Evolutionary conservation across 2,329 filamentous ascomycete genomes (phyloP), one percentile per base, ranked within the genome.

Genomic region (Penicillium hesseltinei): DNA sequence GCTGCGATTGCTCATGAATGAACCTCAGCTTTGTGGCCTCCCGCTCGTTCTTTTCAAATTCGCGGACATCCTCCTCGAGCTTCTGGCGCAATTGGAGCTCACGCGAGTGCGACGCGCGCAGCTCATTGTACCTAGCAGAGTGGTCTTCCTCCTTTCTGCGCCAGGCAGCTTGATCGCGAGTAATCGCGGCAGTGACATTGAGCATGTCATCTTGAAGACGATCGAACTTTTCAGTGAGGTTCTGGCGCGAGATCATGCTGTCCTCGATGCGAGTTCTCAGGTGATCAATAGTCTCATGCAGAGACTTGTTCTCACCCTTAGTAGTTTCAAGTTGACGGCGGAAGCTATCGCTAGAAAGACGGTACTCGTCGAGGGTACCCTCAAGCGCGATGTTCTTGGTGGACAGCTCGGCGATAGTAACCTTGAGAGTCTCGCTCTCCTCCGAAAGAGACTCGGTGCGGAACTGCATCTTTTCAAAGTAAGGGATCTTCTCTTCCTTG

Each of bases 121-220:
- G 74, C 33, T 82, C 72, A 52, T 84, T 82, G 56, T 83, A 81
- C 60, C 77, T 80, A 61, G 78, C 77, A 57, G 78, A 73, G 46
- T 83, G 78, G n/a, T 83, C 79, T 57, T 86, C 80, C 65, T 86
- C 84, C 56, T 77, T 88, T 76, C 89, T 89, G 67, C 86, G 85
- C 77, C 89, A 92, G 36, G 84, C 82, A 31, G 88, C 86, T 70
- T 92, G 93, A 70, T 97, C 92, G 66, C 90, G 86, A 23, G 89
- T 87, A 60, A 97, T 86, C 60, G 96, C 88, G 46, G 86, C 85
- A 52, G 90, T 88, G 48, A 91, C 90, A 55, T 81, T 81, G 33
- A 87, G 84, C 88, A 97, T 93, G 66, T 97, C 91, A 62, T 91
- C 85, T 74, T 97, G 92, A 39, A 99, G 80, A 58, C 86, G 86